A percentile compares a stretch with the other conserved stretches of the same genome.
These are phyloP conservation scores for Onygenales sp. DNA, from an alignment of 2,329 filamentous ascomycete genomes.

Conservation along the genomic window DNA sequence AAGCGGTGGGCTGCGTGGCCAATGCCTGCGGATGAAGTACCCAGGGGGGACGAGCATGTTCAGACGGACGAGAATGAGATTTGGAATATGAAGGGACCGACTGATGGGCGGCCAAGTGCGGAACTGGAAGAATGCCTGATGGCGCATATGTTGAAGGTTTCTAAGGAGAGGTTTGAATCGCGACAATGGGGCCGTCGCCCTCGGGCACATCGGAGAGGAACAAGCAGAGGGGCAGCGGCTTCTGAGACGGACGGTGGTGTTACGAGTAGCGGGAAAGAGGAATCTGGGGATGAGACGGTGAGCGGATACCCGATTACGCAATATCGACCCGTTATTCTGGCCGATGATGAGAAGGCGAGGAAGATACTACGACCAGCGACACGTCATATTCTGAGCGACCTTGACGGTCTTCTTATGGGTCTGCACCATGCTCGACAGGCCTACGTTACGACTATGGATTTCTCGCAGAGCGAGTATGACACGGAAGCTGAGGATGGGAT, in stretches of 20 bases:
- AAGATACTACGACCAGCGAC: constrained; percentile 57
- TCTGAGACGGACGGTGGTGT: constrained; percentile 4
- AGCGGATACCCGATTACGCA: constrained; percentile 8
- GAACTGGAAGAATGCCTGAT: constrained; percentile 62
- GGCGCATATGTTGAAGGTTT: constrained; percentile 55
- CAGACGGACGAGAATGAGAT: constrained; percentile 40
- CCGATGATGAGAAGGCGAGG: constrained; percentile 61
- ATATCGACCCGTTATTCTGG: constrained; percentile 46
- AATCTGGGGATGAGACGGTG: constrained; percentile 13
- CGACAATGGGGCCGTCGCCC: constrained; percentile 24
- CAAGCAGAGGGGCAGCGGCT: constrained; percentile 12
- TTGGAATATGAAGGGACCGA: constrained; percentile 42
- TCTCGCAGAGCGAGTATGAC: constrained; percentile 21
- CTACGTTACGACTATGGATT: constrained; percentile 24
- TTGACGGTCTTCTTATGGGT: constrained; percentile 61
- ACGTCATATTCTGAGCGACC: constrained; percentile 57
- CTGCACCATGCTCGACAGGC: constrained; percentile 59
- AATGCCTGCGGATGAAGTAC: constrained; percentile 52
- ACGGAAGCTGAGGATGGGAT: constrained; percentile 23
- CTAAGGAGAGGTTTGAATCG: constrained; percentile 54
- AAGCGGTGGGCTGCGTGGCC: constrained; percentile 82
- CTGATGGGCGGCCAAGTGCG: constrained; percentile 44
- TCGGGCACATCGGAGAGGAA: background rate
- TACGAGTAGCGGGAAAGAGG: constrained; percentile 13
- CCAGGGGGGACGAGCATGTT: constrained; percentile 45